phyloP scores from a whole-genome alignment of 2,329 filamentous ascomycete species.

The Westerdykella sp. region DNA sequence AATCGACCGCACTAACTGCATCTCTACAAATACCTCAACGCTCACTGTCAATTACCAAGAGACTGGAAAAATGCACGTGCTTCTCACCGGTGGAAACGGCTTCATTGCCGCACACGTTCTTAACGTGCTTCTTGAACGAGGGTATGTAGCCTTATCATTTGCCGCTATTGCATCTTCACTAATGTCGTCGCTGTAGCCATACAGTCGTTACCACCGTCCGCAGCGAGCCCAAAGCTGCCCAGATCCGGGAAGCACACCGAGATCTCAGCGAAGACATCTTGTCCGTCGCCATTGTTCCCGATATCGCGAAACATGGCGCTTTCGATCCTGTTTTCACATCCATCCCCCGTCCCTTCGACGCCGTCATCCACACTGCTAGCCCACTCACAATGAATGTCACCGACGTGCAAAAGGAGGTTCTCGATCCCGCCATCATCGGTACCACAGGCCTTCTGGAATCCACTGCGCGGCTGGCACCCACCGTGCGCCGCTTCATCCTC shows the following conservation, averaged over 20 bases:
- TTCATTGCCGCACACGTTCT: too few species aligned
- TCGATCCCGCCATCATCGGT: constrained; percentile 56
- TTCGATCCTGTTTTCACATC: constrained; percentile 55
- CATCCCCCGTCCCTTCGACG: constrained; percentile 54
- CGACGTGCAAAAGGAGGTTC: constrained; percentile 54
- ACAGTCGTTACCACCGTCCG: constrained; percentile 55
- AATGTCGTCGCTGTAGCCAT: constrained; percentile 14
- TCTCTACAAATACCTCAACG: too few species aligned
- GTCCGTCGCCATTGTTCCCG: constrained; percentile 60
- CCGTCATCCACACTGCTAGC: constrained; percentile 43
- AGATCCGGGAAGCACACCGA: constrained; percentile 48
- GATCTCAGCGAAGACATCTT: constrained; percentile 47
- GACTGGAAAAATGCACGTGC: too few species aligned
- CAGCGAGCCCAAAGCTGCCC: constrained; percentile 51
- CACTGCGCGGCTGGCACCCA: constrained; percentile 52
- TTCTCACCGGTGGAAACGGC: too few species aligned
- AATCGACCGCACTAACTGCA: too few species aligned
- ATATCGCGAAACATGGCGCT: constrained; percentile 61
- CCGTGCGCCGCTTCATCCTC: constrained; percentile 63
- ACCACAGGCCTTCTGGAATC: constrained; percentile 54
- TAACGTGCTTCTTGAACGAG: too few species aligned
- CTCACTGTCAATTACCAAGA: too few species aligned
- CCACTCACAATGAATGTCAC: constrained; percentile 66
- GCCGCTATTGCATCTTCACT: too few species aligned
- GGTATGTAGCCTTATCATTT: too few species aligned